These are phyloP conservation scores for Sinapis alba DNA, from an alignment of 441 rosid species.

Conservation along the genomic window DNA sequence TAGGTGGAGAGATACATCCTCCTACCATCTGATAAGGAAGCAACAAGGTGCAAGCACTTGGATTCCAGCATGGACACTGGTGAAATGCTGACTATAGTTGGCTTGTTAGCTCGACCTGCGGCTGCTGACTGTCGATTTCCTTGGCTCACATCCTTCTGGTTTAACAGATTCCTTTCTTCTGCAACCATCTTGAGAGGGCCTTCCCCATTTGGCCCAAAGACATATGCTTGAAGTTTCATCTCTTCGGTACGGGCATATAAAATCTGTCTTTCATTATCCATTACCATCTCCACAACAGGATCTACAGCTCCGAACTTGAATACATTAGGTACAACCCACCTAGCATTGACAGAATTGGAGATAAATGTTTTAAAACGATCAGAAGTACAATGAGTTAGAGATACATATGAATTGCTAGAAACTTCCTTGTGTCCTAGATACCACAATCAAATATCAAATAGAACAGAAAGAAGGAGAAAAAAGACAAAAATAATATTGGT, in stretches of 20 bases:
- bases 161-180: constrained; percentile 86
- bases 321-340: constrained; percentile 96
- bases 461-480: constrained; percentile 5
- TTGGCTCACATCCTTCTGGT: constrained; percentile 75
- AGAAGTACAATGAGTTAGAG: not conserved
- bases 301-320: constrained; percentile 96
- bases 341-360: constrained; percentile 38
- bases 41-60: constrained; percentile 92
- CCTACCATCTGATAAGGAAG: constrained; percentile 92
- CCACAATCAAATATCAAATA: constrained; percentile 1
- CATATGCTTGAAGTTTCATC: constrained; percentile 91
- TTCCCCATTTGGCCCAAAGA: constrained; percentile 74
- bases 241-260: constrained; percentile 93
- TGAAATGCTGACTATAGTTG: constrained; percentile 81
- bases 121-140: constrained; percentile 73
- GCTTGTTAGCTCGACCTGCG: constrained; percentile 72
- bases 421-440: not conserved
- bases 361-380: constrained; percentile 4
- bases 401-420: constrained; percentile 10
- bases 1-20: constrained; percentile 94
- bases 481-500: constrained; percentile 21
- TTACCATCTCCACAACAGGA: constrained; percentile 88
- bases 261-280: constrained; percentile 91
- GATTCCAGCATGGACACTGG: constrained; percentile 89
- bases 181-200: constrained; percentile 90